Conservation (phyloP, 192 early-diverging fungal genomes). For the Umbelopsis isabellina region DNA sequence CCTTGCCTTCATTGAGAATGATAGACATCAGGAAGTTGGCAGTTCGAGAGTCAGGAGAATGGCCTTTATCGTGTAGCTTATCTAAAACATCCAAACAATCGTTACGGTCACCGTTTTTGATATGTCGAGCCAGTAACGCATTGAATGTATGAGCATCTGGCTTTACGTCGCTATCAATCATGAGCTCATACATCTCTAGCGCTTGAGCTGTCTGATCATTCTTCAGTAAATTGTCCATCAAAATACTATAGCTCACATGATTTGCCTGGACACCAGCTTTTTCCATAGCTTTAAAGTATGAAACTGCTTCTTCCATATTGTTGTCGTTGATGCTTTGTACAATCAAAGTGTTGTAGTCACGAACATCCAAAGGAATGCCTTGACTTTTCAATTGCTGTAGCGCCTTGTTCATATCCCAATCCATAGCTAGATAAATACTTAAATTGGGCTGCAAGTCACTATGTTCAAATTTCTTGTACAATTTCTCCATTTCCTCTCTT, state of each 20-base stretch:
- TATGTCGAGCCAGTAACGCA: constrained; percentile 14
- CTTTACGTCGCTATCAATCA: constrained; percentile 30
- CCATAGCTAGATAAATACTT: constrained; percentile 22
- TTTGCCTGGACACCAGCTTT: constrained; percentile 24
- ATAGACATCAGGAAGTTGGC: constrained; percentile 10
- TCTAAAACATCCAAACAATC: not conserved
- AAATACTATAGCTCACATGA: constrained; percentile 39
- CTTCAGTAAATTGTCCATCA: constrained; percentile 40
- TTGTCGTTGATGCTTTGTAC: constrained; percentile 25
- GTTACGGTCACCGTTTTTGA: not conserved
- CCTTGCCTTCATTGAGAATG: not conserved
- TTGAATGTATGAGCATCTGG: constrained; percentile 33
- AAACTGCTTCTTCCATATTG: constrained; percentile 30
- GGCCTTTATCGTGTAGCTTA: not conserved
- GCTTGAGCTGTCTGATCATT: constrained; percentile 23
- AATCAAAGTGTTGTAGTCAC: constrained; percentile 44
- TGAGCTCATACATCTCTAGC: constrained; percentile 37
- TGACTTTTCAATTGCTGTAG: constrained; percentile 20
- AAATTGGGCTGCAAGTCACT: not conserved
- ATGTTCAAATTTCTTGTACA: constrained; percentile 10
- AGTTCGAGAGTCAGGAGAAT: not conserved
- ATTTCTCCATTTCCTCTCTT: not conserved
- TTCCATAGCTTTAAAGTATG: constrained; percentile 33
- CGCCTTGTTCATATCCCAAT: constrained; percentile 9
- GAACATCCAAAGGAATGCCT: not conserved